A percentile compares a stretch with the other conserved stretches of the same genome.
Conservation (phyloP, 2,329 filamentous ascomycete species). For the Colletotrichum sp. region DNA sequence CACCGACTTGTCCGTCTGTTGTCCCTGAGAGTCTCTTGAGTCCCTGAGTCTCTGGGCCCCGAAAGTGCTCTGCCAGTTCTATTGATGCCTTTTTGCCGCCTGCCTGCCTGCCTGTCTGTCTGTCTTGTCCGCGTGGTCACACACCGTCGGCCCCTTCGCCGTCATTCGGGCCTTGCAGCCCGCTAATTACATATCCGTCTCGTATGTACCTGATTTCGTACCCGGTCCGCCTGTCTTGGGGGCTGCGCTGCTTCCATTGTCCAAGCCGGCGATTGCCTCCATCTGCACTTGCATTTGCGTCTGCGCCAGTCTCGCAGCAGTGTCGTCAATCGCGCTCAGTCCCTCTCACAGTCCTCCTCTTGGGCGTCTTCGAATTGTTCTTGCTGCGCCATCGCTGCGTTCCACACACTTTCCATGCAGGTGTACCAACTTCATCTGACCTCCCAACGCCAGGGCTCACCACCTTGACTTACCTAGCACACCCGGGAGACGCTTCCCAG, state of each 20-base stretch:
- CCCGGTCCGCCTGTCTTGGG: not conserved
- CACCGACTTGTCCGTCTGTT: not conserved
- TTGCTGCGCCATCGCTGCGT: not conserved
- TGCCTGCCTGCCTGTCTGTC: not conserved
- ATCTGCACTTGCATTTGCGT: not conserved
- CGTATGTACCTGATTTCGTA: not conserved
- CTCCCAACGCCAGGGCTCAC: conserved; percentile 6
- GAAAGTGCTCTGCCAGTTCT: not conserved
- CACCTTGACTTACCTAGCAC: not conserved
- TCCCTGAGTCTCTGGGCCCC: not conserved
- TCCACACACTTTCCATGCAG: conserved; percentile 11
- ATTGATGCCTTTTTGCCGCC: not conserved
- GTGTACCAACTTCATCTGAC: conserved; percentile 16
- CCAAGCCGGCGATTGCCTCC: not conserved
- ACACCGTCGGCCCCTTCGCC: not conserved
- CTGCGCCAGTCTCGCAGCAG: not conserved
- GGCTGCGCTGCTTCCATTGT: not conserved
- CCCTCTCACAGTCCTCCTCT: not conserved
- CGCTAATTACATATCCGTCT: not conserved
- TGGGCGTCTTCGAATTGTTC: not conserved
- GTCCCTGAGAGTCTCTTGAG: not conserved
- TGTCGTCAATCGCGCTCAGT: not conserved
- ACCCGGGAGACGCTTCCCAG: not conserved
- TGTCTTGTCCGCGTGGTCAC: not conserved
- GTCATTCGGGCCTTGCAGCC: not conserved